A percentile compares a stretch with the other conserved stretches of the same genome.
These are phyloP conservation scores for Cryphonectria nitschkei DNA, from an alignment of 2,329 filamentous ascomycete species.

Conservation along the genomic window DNA sequence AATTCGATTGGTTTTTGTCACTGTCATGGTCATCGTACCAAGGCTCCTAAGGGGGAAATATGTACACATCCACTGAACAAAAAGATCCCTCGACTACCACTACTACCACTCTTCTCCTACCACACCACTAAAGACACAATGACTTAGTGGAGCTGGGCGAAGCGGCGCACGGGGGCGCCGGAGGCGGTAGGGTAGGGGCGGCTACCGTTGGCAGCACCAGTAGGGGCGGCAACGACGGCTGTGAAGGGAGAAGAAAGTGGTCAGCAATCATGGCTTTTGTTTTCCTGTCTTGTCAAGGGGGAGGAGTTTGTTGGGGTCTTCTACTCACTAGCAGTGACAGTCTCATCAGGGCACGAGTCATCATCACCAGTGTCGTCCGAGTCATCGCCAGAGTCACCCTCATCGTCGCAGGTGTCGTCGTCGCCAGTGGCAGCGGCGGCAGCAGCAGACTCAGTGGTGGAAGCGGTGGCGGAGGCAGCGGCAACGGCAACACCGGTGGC, in stretches of 20 bases:
- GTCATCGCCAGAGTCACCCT: neutral
- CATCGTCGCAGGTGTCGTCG: slow-evolving; percentile 21
- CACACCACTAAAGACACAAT: neutral
- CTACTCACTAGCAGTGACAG: slow-evolving; percentile 27
- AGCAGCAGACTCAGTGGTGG: slow-evolving; percentile 5
- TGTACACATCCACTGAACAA: slow-evolving; percentile 4
- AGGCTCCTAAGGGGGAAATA: slow-evolving; percentile 12
- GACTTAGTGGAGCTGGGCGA: slow-evolving; percentile 28
- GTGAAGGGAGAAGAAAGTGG: neutral
- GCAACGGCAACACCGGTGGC: slow-evolving; percentile 18
- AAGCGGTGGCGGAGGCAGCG: slow-evolving; percentile 15
- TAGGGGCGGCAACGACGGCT: slow-evolving; percentile 21
- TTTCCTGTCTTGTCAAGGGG: neutral
- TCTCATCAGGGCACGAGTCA: slow-evolving; percentile 26
- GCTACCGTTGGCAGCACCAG: slow-evolving; percentile 6
- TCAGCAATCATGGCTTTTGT: neutral
- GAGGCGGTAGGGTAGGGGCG: slow-evolving; percentile 16
- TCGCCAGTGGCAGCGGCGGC: slow-evolving; percentile 18
- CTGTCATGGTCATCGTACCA: slow-evolving; percentile 29
- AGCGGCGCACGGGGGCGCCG: slow-evolving; percentile 26
- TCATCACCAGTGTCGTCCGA: slow-evolving; percentile 10
- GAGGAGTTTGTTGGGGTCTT: neutral
- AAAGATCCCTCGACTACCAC: no score
- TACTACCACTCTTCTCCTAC: neutral
- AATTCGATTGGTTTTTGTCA: neutral